Conservation (phyloP, 2,329 filamentous ascomycete species). For the Malbranchea zuffiana region DNA sequence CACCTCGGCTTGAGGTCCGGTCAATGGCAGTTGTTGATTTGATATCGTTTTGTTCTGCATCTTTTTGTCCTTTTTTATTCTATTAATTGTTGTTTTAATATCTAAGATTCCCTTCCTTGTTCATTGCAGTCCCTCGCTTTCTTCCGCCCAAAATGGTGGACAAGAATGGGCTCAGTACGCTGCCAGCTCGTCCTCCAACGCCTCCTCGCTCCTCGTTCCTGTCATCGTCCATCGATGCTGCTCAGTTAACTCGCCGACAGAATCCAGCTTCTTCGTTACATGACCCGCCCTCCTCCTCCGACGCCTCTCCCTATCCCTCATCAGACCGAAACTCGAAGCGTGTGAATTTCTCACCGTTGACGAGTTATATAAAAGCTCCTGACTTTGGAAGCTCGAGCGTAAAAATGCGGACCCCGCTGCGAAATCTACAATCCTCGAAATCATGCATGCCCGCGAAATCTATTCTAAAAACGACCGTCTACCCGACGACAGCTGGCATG, state of each 20-base stretch:
- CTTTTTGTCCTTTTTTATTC: constrained; percentile 3
- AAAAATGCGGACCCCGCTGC: constrained; percentile 34
- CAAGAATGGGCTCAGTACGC: constrained; percentile 30
- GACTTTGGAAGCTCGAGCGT: constrained; percentile 21
- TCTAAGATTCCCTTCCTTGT: constrained; percentile 1
- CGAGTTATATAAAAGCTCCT: constrained; percentile 43
- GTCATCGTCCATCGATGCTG: too few species aligned
- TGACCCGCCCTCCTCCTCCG: constrained; percentile 40
- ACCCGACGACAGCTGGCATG: constrained; percentile 32
- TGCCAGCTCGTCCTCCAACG: constrained; percentile 46
- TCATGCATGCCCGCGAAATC: constrained; percentile 52
- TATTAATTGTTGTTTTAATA: not conserved
- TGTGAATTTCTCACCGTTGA: constrained; percentile 53
- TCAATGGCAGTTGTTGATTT: not conserved
- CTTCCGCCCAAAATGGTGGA: constrained; percentile 29
- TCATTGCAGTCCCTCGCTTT: constrained; percentile 1
- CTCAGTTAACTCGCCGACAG: not conserved
- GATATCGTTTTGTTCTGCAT: not conserved
- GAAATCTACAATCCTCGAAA: constrained; percentile 39
- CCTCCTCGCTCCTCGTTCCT: constrained; percentile 38
- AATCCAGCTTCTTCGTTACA: not conserved
- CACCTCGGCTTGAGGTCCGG: too few species aligned
- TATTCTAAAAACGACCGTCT: constrained; percentile 64
- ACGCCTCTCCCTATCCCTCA: constrained; percentile 34
- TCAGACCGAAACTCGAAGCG: constrained; percentile 41